Percentiles rank a stretch among this genome's conserved stretches.
These are phyloP conservation scores for Candida suzukii DNA, from an alignment of 805 yeast genomes.

Conservation along the genomic window DNA sequence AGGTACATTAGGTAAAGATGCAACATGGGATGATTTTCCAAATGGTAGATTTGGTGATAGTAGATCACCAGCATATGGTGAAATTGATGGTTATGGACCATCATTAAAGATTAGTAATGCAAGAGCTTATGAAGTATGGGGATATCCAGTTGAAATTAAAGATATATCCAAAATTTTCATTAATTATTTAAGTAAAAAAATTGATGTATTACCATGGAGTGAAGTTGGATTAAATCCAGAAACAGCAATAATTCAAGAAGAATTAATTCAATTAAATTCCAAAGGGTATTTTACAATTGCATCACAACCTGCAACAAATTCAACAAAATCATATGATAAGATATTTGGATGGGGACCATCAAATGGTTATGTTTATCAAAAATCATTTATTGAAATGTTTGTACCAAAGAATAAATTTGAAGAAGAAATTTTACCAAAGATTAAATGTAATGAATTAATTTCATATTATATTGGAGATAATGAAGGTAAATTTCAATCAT, in stretches of 20 bases:
- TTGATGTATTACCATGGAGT: constrained; percentile 85
- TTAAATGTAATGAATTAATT: constrained; percentile 42
- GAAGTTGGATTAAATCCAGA: constrained; percentile 83
- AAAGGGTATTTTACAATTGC: constrained; percentile 80
- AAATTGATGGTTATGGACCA: constrained; percentile 96
- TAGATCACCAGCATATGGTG: constrained; percentile 95
- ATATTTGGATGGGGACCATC: constrained; percentile 98
- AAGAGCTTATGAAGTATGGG: constrained; percentile 74
- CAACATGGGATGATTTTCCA: constrained; percentile 96
- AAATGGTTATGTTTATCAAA: constrained; percentile 84
- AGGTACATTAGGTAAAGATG: constrained; percentile 80
- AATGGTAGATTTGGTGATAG: constrained; percentile 96
- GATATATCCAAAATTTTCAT: constrained; percentile 67
- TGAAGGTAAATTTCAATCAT: constrained; percentile 51
- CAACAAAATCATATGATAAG: constrained; percentile 69
- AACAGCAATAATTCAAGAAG: constrained; percentile 88
- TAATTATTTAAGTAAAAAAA: constrained; percentile 65
- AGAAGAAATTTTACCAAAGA: constrained; percentile 39
- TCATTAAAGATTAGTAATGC: constrained; percentile 66
- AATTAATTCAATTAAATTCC: constrained; percentile 70
- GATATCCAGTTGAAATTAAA: constrained; percentile 50
- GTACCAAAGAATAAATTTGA: constrained; percentile 71
- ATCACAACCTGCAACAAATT: constrained; percentile 93
- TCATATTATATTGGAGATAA: constrained; percentile 74
- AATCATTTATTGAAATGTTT: constrained; percentile 88